Conservation (phyloP, 1,139 yeast species). For the Saccharomyces hybrid region DNA sequence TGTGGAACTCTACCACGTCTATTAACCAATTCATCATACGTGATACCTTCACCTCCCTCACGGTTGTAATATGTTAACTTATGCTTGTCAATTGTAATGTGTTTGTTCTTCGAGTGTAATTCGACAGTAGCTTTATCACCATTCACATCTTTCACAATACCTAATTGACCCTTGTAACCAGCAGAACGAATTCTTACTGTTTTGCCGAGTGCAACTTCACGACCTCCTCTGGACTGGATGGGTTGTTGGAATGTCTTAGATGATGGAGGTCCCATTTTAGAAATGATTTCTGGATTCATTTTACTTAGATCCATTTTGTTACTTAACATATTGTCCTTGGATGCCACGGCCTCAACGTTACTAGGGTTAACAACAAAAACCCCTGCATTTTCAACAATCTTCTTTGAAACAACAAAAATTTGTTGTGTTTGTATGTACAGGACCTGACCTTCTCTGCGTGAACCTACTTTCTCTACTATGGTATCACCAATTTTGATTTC, state of each 20-base stretch:
- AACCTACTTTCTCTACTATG: slow-evolving; percentile 73
- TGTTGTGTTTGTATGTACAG: slow-evolving; percentile 76
- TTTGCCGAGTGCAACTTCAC: slow-evolving; percentile 73
- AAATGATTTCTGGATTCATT: slow-evolving; percentile 72
- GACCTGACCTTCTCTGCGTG: slow-evolving; percentile 79
- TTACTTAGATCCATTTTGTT: slow-evolving; percentile 48
- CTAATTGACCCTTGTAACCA: slow-evolving; percentile 89
- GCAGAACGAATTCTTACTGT: slow-evolving; percentile 82
- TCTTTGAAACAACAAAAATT: slow-evolving; percentile 73
- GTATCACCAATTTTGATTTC: slow-evolving; percentile 87
- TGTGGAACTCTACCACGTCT: slow-evolving; percentile 33
- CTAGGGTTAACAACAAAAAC: slow-evolving; percentile 74
- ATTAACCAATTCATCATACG: slow-evolving; percentile 66
- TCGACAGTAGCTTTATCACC: slow-evolving; percentile 89
- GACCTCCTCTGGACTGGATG: slow-evolving; percentile 44
- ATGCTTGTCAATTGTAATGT: slow-evolving; percentile 73
- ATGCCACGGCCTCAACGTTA: slow-evolving; percentile 75
- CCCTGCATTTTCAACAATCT: slow-evolving; percentile 79
- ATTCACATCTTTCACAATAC: slow-evolving; percentile 87
- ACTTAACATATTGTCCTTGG: slow-evolving; percentile 45
- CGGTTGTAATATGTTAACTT: slow-evolving; percentile 63
- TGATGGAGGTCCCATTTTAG: slow-evolving; percentile 40
- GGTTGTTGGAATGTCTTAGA: slow-evolving; percentile 40
- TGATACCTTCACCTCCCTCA: slow-evolving; percentile 54
- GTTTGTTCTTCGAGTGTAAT: slow-evolving; percentile 84